Percentiles rank a stretch among this genome's conserved stretches.
Evolutionary conservation across 75 land plant genomes (phyloP).

Genomic region (Pseudotsuga menziesii): DNA sequence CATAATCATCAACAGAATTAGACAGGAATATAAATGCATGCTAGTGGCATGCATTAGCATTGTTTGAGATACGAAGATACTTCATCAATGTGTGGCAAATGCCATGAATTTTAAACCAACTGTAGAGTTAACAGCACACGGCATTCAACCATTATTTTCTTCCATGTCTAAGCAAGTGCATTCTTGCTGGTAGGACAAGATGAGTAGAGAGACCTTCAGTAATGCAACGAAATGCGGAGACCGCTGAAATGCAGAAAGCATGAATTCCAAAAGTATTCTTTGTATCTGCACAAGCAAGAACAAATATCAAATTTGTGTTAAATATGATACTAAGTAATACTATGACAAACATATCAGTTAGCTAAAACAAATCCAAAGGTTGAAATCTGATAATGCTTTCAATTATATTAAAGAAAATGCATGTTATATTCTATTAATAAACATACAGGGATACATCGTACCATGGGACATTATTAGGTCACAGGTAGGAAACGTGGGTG

Average conservation of each 20-base stretch:
- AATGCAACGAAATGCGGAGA: constrained; percentile 82
- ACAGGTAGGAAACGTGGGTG: too few relatives aligned
- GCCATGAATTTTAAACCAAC: too few relatives aligned
- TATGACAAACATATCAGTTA: not conserved
- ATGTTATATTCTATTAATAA: too few relatives aligned
- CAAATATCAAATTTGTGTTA: not conserved
- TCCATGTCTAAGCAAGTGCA: not conserved
- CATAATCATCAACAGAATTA: too few relatives aligned
- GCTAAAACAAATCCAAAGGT: not conserved
- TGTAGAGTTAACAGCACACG: not conserved
- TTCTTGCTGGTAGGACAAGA: not conserved
- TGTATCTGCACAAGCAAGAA: constrained; percentile 40
- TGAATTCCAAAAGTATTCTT: constrained; percentile 69
- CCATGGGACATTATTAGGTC: too few relatives aligned
- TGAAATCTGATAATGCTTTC: not conserved
- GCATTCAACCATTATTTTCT: not conserved
- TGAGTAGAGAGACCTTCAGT: constrained; percentile 52
- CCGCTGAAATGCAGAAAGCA: constrained; percentile 82
- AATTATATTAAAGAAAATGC: not conserved
- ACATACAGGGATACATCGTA: too few relatives aligned
- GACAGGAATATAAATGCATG: too few relatives aligned
- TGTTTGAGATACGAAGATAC: too few relatives aligned
- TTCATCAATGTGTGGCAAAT: too few relatives aligned
- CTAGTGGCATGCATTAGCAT: too few relatives aligned
- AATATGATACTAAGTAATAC: not conserved